A percentile compares a stretch with the other conserved stretches of the same genome.
Conservation (phyloP, 345 rosid species). For the Eucalyptus caleyi region DNA sequence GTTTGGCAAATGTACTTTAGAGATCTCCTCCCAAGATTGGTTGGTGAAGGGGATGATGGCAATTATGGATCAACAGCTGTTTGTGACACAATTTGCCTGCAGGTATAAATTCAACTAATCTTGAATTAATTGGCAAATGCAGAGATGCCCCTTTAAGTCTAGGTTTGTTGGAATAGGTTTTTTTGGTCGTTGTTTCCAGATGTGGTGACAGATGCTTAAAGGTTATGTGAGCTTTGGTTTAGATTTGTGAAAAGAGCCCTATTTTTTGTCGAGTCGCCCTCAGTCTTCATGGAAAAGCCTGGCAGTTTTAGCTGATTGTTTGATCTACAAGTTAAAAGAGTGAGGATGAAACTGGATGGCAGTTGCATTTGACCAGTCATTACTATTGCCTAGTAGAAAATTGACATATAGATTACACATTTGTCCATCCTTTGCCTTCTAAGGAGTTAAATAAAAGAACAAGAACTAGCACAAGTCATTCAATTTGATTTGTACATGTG, state of each 20-base stretch:
- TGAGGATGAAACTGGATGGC: neutral
- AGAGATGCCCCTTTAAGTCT: neutral
- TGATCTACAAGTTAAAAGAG: neutral
- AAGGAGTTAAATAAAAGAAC: neutral
- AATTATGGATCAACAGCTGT: conserved; percentile 91
- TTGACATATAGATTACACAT: neutral
- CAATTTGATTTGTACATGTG: neutral
- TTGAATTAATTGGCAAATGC: neutral
- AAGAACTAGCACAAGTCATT: neutral
- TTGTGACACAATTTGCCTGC: conserved; percentile 82
- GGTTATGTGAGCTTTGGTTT: neutral
- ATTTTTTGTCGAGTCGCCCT: neutral
- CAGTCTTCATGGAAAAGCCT: neutral
- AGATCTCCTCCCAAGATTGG: conserved; percentile 74
- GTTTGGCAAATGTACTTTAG: conserved; percentile 85
- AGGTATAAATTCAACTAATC: conserved; percentile 25
- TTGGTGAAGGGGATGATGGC: conserved; percentile 77
- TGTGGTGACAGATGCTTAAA: neutral
- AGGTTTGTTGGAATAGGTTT: neutral
- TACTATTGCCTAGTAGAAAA: neutral
- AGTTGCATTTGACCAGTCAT: neutral
- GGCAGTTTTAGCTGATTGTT: neutral
- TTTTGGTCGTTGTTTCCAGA: neutral
- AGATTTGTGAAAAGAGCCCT: neutral
- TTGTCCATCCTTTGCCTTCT: neutral